Percentiles rank a stretch among this genome's conserved stretches.
These are phyloP conservation scores for Thielaviopsis populi DNA, from an alignment of 2,329 filamentous ascomycete species.

Conservation along the genomic window DNA sequence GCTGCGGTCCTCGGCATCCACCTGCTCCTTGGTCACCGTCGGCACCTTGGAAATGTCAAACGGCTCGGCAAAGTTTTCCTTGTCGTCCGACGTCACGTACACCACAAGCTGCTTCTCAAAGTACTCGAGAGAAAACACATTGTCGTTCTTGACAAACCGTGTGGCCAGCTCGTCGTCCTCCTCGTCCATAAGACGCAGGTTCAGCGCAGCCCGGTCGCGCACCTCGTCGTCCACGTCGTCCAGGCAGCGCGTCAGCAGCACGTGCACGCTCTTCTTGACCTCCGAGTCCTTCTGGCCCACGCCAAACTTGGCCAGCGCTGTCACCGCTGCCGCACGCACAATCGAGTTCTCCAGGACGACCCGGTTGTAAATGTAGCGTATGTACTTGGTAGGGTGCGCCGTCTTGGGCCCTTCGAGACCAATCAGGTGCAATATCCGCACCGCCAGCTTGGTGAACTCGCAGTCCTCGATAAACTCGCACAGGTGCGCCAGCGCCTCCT, in stretches of 20 bases:
- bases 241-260: conserved; percentile 80
- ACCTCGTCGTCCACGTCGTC: conserved; percentile 98
- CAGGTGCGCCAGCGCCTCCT: conserved; percentile 75
- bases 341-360: conserved; percentile 96
- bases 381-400: conserved; percentile 92
- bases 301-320: conserved; percentile 90
- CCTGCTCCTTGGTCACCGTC: conserved; percentile 87
- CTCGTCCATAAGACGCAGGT: conserved; percentile 80
- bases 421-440: conserved; percentile 85
- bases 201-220: conserved; percentile 83
- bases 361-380: conserved; percentile 97
- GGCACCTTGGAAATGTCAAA: conserved; percentile 89
- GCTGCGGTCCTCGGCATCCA: conserved; percentile 85
- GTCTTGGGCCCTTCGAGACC: conserved; percentile 92
- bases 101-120: conserved; percentile 96
- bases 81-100: conserved; percentile 89
- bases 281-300: conserved; percentile 93
- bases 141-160: conserved; percentile 90
- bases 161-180: conserved; percentile 77
- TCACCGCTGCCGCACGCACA: conserved; percentile 86
- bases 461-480: conserved; percentile 99
- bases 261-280: conserved; percentile 88
- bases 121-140: conserved; percentile 83
- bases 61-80: conserved; percentile 64
- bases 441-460: conserved; percentile 95